phyloP scores from a whole-genome alignment of 2,329 filamentous ascomycete genomes.

The Penicillium griseofulvum region DNA sequence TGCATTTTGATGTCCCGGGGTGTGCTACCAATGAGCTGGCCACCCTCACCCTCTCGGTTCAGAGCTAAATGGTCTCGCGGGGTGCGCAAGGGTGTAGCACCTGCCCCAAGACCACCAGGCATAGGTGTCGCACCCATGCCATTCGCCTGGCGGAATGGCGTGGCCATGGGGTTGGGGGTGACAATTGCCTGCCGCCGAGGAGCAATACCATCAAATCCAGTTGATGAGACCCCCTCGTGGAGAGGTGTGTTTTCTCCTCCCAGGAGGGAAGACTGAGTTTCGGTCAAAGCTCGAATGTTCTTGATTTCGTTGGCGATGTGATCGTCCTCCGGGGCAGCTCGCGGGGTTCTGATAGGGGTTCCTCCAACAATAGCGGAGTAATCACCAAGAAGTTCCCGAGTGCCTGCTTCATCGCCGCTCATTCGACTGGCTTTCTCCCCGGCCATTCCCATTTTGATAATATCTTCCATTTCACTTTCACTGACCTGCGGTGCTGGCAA shows the following conservation, averaged over 20 bases:
- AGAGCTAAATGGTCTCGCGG: conserved; percentile 84
- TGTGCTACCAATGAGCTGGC: conserved; percentile 70
- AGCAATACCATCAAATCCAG: conserved; percentile 81
- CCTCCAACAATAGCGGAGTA: conserved; percentile 78
- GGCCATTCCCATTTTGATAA: conserved; percentile 97
- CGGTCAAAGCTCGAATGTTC: conserved; percentile 87
- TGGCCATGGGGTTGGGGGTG: conserved; percentile 96
- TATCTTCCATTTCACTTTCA: conserved; percentile 90
- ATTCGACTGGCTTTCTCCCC: conserved; percentile 79
- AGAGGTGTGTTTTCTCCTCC: conserved; percentile 93
- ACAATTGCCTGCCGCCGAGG: conserved; percentile 76
- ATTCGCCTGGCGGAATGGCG: conserved; percentile 69
- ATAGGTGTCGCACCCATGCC: conserved; percentile 67
- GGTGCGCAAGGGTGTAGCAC: conserved; percentile 81
- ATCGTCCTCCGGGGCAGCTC: conserved; percentile 88
- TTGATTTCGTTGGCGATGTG: conserved; percentile 94
- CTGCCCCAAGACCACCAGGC: conserved; percentile 51
- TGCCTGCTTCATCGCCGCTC: conserved; percentile 77
- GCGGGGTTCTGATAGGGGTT: conserved; percentile 88
- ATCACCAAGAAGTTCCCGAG: conserved; percentile 79
- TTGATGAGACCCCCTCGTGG: conserved; percentile 75
- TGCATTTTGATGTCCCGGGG: conserved; percentile 71
- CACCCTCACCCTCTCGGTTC: conserved; percentile 65
- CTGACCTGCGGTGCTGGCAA: conserved; percentile 88
- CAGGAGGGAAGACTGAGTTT: conserved; percentile 88